Evolutionary conservation across 1,139 yeast genomes (phyloP).

Genomic region (Saccharomycopsis phalli): DNA sequence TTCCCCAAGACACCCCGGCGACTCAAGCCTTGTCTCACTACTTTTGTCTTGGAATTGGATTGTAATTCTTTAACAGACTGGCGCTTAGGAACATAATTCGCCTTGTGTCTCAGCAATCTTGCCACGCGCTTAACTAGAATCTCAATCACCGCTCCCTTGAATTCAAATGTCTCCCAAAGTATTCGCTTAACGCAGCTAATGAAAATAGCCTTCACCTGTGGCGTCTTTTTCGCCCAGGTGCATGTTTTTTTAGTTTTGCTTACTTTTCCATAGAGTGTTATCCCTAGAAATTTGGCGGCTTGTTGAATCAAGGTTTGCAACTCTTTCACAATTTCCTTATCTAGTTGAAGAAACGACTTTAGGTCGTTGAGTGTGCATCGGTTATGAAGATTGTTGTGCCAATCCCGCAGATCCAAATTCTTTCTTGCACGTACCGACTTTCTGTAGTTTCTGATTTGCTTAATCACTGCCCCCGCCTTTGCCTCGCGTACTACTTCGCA

Average conservation of each 20-base stretch:
- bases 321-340: slow-evolving; percentile 8
- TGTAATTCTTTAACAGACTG: too few species aligned
- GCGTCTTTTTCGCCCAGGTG: slow-evolving; percentile 13
- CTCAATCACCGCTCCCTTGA: slow-evolving; percentile 9
- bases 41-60: too few species aligned
- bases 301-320: slow-evolving; percentile 10
- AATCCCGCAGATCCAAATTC: background rate
- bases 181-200: slow-evolving; percentile 17
- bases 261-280: slow-evolving; percentile 10
- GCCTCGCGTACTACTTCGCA: too few species aligned
- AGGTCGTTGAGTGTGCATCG: slow-evolving; percentile 6
- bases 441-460: background rate
- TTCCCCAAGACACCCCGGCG: too few species aligned
- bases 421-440: background rate
- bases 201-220: slow-evolving; percentile 7
- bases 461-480: background rate
- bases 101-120: slow-evolving; percentile 11
- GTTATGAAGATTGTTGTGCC: background rate
- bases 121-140: slow-evolving; percentile 17
- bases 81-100: slow-evolving; percentile 6
- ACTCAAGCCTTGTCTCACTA: too few species aligned
- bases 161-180: slow-evolving; percentile 16
- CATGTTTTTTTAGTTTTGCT: background rate
- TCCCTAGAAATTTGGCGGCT: slow-evolving; percentile 6
- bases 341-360: slow-evolving; percentile 7